A percentile compares a stretch with the other conserved stretches of the same genome.
Evolutionary conservation across 164 flowering plant species (phyloP).

Genomic region (Amborella trichopoda): DNA sequence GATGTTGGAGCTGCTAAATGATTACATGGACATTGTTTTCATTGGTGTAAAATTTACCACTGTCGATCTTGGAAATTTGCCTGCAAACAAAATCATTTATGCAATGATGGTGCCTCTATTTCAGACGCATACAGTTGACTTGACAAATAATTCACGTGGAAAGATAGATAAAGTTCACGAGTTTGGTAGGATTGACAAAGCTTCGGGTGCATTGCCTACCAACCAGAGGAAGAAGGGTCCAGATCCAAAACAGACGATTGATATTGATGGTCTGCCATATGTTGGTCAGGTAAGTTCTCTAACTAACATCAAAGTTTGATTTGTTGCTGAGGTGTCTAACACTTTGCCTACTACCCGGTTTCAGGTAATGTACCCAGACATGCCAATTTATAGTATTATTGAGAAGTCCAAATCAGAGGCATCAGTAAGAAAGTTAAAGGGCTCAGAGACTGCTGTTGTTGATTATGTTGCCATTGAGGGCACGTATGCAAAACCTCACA

Average conservation of each 20-base stretch:
- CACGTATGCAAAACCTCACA: slow-evolving; percentile 25
- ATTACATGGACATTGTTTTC: too few species aligned
- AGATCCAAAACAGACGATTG: slow-evolving; percentile 34
- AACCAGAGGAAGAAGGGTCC: too few species aligned
- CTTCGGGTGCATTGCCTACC: too few species aligned
- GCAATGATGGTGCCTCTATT: too few species aligned
- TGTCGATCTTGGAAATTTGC: too few species aligned
- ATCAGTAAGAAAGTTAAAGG: slow-evolving; percentile 24
- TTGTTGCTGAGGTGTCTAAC: not conserved
- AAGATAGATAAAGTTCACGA: slow-evolving; percentile 24
- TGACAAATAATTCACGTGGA: slow-evolving; percentile 32
- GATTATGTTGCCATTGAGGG: slow-evolving; percentile 81
- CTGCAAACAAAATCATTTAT: too few species aligned
- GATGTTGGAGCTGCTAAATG: too few species aligned
- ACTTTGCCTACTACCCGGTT: slow-evolving; percentile 2
- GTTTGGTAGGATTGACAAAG: slow-evolving; percentile 29
- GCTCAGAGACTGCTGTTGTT: slow-evolving; percentile 60
- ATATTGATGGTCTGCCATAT: slow-evolving; percentile 84
- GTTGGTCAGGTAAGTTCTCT: slow-evolving; percentile 67
- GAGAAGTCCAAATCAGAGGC: slow-evolving; percentile 25
- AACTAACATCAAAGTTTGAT: not conserved
- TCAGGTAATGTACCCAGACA: slow-evolving; percentile 52
- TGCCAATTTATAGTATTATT: slow-evolving; percentile 45
- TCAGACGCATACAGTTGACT: slow-evolving; percentile 81
- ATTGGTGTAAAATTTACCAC: too few species aligned